Base-by-base conservation (phyloP, 176 grass and related monocot genomes). In the Aegilops tauschii region DNA sequence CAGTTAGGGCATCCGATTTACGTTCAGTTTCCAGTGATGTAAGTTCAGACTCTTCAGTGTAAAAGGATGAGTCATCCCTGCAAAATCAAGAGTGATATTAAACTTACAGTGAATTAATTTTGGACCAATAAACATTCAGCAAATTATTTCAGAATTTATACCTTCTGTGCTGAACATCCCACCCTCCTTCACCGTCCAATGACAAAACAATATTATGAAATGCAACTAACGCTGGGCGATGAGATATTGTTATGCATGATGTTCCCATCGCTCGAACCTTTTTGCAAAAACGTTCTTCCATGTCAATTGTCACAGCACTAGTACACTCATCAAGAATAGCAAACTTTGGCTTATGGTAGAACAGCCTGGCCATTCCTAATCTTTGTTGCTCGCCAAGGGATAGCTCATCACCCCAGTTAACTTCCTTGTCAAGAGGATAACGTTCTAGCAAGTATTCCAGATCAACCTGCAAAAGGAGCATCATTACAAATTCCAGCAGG, bases 301-400 rank as follows among this genome's bases (percentile, higher is more conserved):
- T 99, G 80, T 99, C 92, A 32, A 87, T 99, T 80, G 97, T 99
- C 40, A 99, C 97, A 5, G 97, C 97, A 85, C 97, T 99, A 49
- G 97, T 99, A 83, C 97, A 99, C 87, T 99, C 97, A 83, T 99
- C 97, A 82, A 99, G 90, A 90, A 99, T 99, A 42, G 97, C 97
- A 61, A 99, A 99, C 54, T 91, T 99, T 85, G 97, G 97, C 80
- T 90, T 96, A 85, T 99, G 97, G 88, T 96, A 99, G 83, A 99
- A 99, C 20, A 99, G 86, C 70, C 97, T 92, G 45, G 97, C 97
- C 97, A 99, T 99, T 80, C 97, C 97, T 62, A 99, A 91, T 90
- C 97, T 92, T 87, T 99, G 97, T 88, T 99, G 97, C 90, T 99
- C 97, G 54, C 97, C 97, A 61, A 99, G 90, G 42, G 97, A 99